Percentiles rank a stretch among this genome's conserved stretches.
These are phyloP conservation scores for Aurantiochytrium sp. DNA, from an alignment of 108 stramenopile genomes.

Conservation along the genomic window DNA sequence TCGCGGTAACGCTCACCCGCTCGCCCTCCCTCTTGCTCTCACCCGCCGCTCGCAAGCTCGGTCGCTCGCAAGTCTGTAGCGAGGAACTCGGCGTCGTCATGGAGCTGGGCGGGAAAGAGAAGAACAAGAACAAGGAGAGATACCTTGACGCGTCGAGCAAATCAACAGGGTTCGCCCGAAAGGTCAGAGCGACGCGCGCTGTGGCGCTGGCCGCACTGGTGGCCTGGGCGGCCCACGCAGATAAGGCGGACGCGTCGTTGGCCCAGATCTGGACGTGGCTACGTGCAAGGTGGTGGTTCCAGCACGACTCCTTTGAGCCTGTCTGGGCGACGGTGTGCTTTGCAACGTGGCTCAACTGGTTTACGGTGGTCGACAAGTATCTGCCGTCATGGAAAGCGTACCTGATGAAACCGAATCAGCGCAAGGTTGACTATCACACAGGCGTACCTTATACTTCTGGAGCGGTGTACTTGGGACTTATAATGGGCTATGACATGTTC, in stretches of 20 bases:
- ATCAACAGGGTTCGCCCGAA: background rate
- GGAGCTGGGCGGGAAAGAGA: too few species aligned
- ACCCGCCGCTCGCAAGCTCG: too few species aligned
- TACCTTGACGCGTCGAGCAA: background rate
- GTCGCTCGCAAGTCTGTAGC: too few species aligned
- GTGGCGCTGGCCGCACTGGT: background rate
- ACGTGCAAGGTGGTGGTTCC: background rate
- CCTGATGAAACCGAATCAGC: background rate
- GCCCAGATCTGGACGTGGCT: background rate
- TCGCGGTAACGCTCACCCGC: too few species aligned
- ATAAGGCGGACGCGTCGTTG: background rate
- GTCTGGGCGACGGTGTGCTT: background rate
- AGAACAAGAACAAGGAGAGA: background rate
- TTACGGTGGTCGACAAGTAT: background rate
- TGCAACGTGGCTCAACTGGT: background rate
- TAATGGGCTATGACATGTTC: background rate
- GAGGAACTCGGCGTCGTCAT: too few species aligned
- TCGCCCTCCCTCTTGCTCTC: too few species aligned
- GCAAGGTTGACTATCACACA: background rate
- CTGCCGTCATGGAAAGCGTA: background rate
- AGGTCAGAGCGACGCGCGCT: background rate
- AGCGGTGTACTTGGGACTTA: background rate
- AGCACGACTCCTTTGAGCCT: background rate
- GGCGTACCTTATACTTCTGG: background rate
- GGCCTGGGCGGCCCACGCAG: background rate